These are phyloP conservation scores for Aspergillus sp. DNA, from an alignment of 2,329 filamentous ascomycete genomes.

Conservation along the genomic window DNA sequence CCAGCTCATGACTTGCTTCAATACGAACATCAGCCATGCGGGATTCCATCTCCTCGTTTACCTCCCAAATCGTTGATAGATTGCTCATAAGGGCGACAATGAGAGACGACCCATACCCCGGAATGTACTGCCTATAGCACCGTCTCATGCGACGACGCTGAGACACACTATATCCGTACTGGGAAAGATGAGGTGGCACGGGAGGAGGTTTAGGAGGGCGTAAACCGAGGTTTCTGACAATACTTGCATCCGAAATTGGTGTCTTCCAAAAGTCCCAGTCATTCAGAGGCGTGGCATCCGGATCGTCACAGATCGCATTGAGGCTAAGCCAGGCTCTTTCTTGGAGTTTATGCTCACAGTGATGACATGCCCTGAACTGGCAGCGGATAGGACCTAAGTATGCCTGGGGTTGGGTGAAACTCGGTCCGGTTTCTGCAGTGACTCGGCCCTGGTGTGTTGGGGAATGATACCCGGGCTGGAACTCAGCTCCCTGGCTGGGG, in stretches of 20 bases:
- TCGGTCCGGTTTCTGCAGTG: not conserved
- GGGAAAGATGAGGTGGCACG: not conserved
- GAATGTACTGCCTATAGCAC: not conserved
- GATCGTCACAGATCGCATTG: slow-evolving; percentile 39
- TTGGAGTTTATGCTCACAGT: slow-evolving; percentile 17
- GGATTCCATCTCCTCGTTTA: slow-evolving; percentile 1
- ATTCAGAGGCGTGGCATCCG: slow-evolving; percentile 20
- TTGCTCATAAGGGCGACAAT: not conserved
- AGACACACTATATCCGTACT: not conserved
- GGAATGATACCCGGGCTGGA: not conserved
- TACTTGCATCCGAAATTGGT: slow-evolving; percentile 25
- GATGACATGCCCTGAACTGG: slow-evolving; percentile 16
- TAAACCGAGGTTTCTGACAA: slow-evolving; percentile 22
- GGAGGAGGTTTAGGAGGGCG: not conserved
- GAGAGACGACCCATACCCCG: not conserved
- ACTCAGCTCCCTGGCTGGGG: not conserved
- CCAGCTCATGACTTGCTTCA: not conserved
- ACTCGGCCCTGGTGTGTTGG: not conserved
- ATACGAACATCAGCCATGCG: not conserved
- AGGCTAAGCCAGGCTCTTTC: slow-evolving; percentile 49
- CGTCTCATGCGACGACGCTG: not conserved
- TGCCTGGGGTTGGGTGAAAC: not conserved
- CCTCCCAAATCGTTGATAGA: slow-evolving; percentile 8
- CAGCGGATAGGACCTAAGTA: slow-evolving; percentile 4
- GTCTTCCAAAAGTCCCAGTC: slow-evolving; percentile 32